Evolutionary conservation across 2,329 filamentous ascomycete species (phyloP), one percentile per base, ranked within the genome.

Genomic region (Emmonsiellopsis sp.): DNA sequence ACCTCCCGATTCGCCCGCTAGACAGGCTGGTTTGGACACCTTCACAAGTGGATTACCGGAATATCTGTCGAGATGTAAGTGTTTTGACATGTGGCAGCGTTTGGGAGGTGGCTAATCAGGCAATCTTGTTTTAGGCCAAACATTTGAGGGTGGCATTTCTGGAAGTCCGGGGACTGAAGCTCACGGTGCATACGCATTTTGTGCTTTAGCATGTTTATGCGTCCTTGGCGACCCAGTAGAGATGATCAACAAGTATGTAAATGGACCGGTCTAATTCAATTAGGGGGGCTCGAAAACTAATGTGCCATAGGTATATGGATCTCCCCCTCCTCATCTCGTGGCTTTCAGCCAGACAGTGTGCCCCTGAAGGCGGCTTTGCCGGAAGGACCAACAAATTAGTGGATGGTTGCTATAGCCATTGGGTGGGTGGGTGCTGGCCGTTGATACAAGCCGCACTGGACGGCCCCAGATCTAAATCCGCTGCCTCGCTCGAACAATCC

Each of bases 321-420:
- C 72, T 96, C 52, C 80, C 84, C 56, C 76, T 83, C 50, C 78
- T 98, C 52, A 78, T 93, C 47, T 83, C 85, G 56, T 98, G 93
- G 90, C 81, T 98, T 40, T 92, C 89, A 6, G 84, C 88, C 44
- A 85, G 90, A 55, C 93, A 98, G 70, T 87, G 92, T 68, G 83
- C 84, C 33, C 93, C 92, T 3, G 93, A 97, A 69, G 91, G 91
- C 58, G 93, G 93, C 37, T 91, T 95, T 65, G 87, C 88, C 42
- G 93, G 93, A 56, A 86, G 93, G 61, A 95, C 92, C 32, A 97
- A 97, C 77, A 98, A 98, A 74, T 79, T 98, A 34, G 93, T 97
- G 34, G 93, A 98, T 69, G 93, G 92, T 45, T 98, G 93, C 73
- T 98, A 98, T 74, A 95, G 88, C 67, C 92, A 96, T 71, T 98